Evolutionary conservation across 768 basidiomycete genomes (phyloP).

Genomic region (Termitomyces sp.): DNA sequence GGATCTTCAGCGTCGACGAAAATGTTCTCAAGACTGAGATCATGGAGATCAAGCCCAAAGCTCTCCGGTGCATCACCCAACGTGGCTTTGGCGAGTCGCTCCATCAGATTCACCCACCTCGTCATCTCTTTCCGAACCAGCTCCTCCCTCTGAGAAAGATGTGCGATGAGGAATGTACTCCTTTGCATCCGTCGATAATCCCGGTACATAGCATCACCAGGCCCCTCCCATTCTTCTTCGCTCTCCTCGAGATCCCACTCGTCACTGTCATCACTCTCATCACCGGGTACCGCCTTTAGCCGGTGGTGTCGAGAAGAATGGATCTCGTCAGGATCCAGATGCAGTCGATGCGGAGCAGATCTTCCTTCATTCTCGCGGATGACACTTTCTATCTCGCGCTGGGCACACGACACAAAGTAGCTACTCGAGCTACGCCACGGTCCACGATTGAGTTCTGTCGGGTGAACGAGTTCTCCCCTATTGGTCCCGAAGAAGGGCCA

Average conservation of each 20-base stretch:
- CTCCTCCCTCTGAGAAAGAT: slow-evolving; percentile 61
- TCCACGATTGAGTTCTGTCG: slow-evolving; percentile 71
- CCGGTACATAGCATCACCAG: slow-evolving; percentile 74
- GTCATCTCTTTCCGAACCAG: slow-evolving; percentile 65
- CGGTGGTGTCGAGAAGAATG: slow-evolving; percentile 67
- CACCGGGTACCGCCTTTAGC: slow-evolving; percentile 62
- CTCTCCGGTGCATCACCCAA: slow-evolving; percentile 37
- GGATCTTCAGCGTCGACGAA: slow-evolving; percentile 73
- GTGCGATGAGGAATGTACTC: slow-evolving; percentile 72
- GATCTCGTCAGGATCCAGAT: slow-evolving; percentile 80
- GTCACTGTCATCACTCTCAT: slow-evolving; percentile 72
- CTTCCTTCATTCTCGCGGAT: slow-evolving; percentile 75
- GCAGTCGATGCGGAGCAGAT: slow-evolving; percentile 69
- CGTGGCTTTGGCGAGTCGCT: slow-evolving; percentile 36
- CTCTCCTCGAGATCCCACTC: slow-evolving; percentile 80
- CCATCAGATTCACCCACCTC: slow-evolving; percentile 69
- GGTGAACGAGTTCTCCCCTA: slow-evolving; percentile 67
- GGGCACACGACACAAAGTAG: slow-evolving; percentile 64
- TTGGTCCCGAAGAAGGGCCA: slow-evolving; percentile 91
- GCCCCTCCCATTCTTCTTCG: slow-evolving; percentile 77
- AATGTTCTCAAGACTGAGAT: slow-evolving; percentile 80
- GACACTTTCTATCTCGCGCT: slow-evolving; percentile 73
- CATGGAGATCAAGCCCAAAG: slow-evolving; percentile 83
- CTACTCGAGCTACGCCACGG: slow-evolving; percentile 61
- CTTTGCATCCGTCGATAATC: slow-evolving; percentile 83